A percentile compares a stretch with the other conserved stretches of the same genome.
phyloP scores from a whole-genome alignment of 345 rosid species.

The Hibiscus mutabilis region DNA sequence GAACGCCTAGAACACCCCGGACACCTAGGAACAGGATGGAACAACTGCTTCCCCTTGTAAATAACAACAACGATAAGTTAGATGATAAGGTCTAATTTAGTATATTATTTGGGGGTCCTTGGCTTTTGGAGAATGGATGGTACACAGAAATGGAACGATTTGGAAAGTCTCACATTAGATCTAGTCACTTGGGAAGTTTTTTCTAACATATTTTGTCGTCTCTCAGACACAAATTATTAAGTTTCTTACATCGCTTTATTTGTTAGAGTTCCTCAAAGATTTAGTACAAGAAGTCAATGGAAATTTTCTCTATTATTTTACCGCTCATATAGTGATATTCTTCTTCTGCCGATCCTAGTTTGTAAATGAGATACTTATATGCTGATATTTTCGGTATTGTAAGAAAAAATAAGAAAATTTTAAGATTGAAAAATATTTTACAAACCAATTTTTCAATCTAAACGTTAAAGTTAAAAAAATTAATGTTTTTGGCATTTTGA shows the following conservation, averaged over 20 bases:
- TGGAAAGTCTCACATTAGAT: conserved; percentile 13
- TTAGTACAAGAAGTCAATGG: background rate
- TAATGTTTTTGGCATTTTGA: too few relatives aligned
- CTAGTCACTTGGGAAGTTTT: background rate
- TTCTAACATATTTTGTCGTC: background rate
- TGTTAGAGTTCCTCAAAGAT: background rate
- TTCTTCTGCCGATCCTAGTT: conserved; percentile 55
- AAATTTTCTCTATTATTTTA: background rate
- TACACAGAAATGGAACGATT: background rate
- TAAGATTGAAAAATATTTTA: too few relatives aligned
- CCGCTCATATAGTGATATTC: background rate
- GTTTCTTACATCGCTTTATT: background rate
- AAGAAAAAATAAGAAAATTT: too few relatives aligned
- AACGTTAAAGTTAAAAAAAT: too few relatives aligned
- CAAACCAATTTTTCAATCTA: too few relatives aligned
- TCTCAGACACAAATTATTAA: conserved; percentile 17
- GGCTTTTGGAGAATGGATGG: conserved; percentile 2
- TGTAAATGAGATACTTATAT: conserved; percentile 47
- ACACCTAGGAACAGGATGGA: conserved; percentile 75
- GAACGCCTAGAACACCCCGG: conserved; percentile 86
- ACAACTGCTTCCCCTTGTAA: conserved; percentile 72
- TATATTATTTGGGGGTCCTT: background rate
- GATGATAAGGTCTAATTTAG: conserved; percentile 50
- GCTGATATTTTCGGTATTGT: too few relatives aligned
- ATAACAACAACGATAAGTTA: conserved; percentile 46